Evolutionary conservation across 2,329 filamentous ascomycete genomes (phyloP), one percentile per base, ranked within the genome.

Genomic region (Hansfordia pulvinata): DNA sequence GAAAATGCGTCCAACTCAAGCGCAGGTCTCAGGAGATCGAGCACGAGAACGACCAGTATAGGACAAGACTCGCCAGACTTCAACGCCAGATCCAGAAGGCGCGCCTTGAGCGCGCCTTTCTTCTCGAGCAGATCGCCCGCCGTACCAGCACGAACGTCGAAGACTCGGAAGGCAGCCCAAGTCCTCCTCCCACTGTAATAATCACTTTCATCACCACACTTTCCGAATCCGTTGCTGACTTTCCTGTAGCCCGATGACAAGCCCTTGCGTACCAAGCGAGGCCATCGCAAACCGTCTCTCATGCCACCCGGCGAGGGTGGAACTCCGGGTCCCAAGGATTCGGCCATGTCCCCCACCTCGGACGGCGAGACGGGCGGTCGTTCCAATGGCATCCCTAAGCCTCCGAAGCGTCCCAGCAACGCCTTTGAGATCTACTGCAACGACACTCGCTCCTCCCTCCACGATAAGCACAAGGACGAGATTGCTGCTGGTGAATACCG

Each of bases 1-100:
- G 83, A 37, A 96, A 98, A 71, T 96, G 88, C 53, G 84, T 94
- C 48, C 81, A 92, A 42, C 70, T 98, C 13, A 92, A 92, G 58
- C 80, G 83, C 42, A 80, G 90, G 34, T 82, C 90, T 36, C 80
- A 76, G 49, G 86, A 94, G 50, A 83, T 96, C 42, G 86, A 96
- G 50, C 76, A 84, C 33, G 78, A 84, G 46, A 94, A 94, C 51
- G 85, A 93, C 42, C 70, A 80, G 30, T 78, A 83, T 24, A 73
- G 83, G 28, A 61, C 83, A 28, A 79, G 84, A 27, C 79, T 93
- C 36, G 63, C 69, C 20, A 78, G 86, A 25, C 71, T 93, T 34
- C 76, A 81, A 52, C 76, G 86, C 36, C 80, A 83, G 44, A 78
- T 94, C 39, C 79, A 92, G 51, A 94, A 96, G 58, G 73, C 92